Evolutionary conservation across 208 protist species (phyloP).

Genomic region (Herpetomonas tarakana): DNA sequence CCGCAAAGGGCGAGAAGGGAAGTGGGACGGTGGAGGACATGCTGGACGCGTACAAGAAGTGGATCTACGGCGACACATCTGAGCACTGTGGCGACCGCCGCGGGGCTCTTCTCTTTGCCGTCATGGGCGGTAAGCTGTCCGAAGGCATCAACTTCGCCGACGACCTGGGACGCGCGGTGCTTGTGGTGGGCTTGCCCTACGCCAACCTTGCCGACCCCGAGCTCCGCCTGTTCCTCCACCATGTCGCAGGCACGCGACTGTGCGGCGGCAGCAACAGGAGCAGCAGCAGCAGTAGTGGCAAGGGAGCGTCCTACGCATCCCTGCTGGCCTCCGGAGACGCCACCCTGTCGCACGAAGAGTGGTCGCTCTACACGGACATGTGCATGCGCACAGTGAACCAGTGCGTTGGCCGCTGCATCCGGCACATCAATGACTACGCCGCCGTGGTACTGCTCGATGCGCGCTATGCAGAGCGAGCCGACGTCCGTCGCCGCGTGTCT

Average conservation of each 20-base stretch:
- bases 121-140: constrained; percentile 96
- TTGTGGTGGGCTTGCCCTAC: constrained; percentile 97
- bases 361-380: constrained; percentile 87
- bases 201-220: constrained; percentile 91
- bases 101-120: constrained; percentile 91
- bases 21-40: constrained; percentile 27
- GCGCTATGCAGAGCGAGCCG: constrained; percentile 68
- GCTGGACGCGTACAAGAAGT: constrained; percentile 52
- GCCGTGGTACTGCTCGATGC: constrained; percentile 92
- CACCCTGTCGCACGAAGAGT: constrained; percentile 28
- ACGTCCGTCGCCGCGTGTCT: constrained; percentile 42
- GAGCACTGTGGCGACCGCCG: constrained; percentile 4
- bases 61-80: constrained; percentile 25
- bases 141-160: constrained; percentile 99
- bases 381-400: constrained; percentile 97
- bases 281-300: constrained; percentile 1
- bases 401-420: constrained; percentile 94
- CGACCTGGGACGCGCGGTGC: constrained; percentile 89
- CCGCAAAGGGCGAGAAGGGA: background rate
- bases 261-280: background rate
- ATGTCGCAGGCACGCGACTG: constrained; percentile 48
- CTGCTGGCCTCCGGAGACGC: background rate
- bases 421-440: constrained; percentile 93
- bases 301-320: background rate
- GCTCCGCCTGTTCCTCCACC: constrained; percentile 82